Percentiles rank a stretch among this genome's conserved stretches.
These are phyloP conservation scores for Globisporangium splendens DNA, from an alignment of 352 stramenopile species.

Conservation along the genomic window DNA sequence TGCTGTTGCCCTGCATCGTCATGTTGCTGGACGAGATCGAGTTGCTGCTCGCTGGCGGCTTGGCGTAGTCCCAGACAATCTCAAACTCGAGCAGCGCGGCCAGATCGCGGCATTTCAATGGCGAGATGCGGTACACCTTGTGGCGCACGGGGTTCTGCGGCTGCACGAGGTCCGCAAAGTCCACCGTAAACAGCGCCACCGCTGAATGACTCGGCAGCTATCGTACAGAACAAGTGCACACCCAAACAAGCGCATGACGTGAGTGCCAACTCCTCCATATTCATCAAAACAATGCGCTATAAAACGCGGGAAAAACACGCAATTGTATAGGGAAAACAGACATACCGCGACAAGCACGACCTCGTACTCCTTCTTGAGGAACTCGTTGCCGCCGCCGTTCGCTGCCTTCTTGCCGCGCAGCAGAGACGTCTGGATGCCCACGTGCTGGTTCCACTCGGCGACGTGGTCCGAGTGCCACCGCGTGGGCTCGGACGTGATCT, in stretches of 20 bases:
- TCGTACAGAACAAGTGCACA: slow-evolving; percentile 6
- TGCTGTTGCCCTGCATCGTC: slow-evolving; percentile 19
- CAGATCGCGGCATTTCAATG: slow-evolving; percentile 72
- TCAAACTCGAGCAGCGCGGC: slow-evolving; percentile 73
- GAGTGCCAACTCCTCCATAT: background rate
- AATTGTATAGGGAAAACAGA: too few species aligned
- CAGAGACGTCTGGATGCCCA: slow-evolving; percentile 75
- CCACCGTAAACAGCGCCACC: slow-evolving; percentile 68
- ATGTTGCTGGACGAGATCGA: slow-evolving; percentile 4
- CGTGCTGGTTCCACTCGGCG: slow-evolving; percentile 74
- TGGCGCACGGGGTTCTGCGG: slow-evolving; percentile 37
- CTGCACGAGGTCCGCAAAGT: slow-evolving; percentile 72
- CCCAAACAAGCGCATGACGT: background rate
- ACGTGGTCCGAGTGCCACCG: slow-evolving; percentile 65
- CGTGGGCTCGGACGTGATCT: slow-evolving; percentile 67
- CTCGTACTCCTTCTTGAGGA: slow-evolving; percentile 80
- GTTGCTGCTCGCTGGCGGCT: slow-evolving; percentile 9
- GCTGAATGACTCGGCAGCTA: slow-evolving; percentile 78
- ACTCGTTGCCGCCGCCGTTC: slow-evolving; percentile 25
- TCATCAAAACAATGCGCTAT: too few species aligned
- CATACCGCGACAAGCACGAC: slow-evolving; percentile 72
- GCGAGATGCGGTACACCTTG: slow-evolving; percentile 58
- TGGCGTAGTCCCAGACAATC: slow-evolving; percentile 60
- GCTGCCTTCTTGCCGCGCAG: slow-evolving; percentile 45
- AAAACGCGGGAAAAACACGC: too few species aligned